phyloP scores from a whole-genome alignment of 495 filamentous ascomycete species.

The Emericellopsis terricola region DNA sequence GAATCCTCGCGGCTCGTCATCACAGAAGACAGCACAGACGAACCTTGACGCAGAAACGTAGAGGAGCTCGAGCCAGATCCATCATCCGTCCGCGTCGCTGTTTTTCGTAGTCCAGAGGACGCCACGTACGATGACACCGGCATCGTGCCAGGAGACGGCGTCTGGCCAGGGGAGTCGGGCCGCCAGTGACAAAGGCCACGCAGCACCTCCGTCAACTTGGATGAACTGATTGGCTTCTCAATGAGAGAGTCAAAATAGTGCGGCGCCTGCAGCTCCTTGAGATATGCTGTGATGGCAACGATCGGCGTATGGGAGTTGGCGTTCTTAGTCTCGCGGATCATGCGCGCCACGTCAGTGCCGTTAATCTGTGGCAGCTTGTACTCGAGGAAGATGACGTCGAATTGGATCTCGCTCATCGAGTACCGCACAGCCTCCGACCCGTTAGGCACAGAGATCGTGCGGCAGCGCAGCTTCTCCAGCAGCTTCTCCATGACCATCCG shows the following conservation, averaged over 20 bases:
- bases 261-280: conserved; percentile 84
- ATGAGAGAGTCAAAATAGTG: conserved; percentile 91
- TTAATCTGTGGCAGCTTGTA: conserved; percentile 88
- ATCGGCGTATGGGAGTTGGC: conserved; percentile 88
- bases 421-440: conserved; percentile 82
- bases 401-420: conserved; percentile 79
- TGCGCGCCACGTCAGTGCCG: conserved; percentile 84
- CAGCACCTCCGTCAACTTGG: conserved; percentile 73
- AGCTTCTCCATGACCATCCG: conserved; percentile 92
- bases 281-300: conserved; percentile 90
- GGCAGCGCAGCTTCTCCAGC: conserved; percentile 83
- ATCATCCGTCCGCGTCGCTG: conserved; percentile 42
- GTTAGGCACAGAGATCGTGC: conserved; percentile 80
- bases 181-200: conserved; percentile 87
- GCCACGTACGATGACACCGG: conserved; percentile 17
- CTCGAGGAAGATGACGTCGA: conserved; percentile 98
- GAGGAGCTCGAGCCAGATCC: conserved; percentile 76
- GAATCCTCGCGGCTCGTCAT: conserved; percentile 71
- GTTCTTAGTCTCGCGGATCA: conserved; percentile 92
- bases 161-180: conserved; percentile 39
- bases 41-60: conserved; percentile 50
- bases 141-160: conserved; percentile 15
- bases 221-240: conserved; percentile 84
- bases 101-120: conserved; percentile 43
- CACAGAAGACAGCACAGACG: conserved; percentile 53